Percentiles rank a stretch among this genome's conserved stretches.
These are phyloP conservation scores for Castanea mollissima DNA, from an alignment of 306 rosid genomes.

Conservation along the genomic window DNA sequence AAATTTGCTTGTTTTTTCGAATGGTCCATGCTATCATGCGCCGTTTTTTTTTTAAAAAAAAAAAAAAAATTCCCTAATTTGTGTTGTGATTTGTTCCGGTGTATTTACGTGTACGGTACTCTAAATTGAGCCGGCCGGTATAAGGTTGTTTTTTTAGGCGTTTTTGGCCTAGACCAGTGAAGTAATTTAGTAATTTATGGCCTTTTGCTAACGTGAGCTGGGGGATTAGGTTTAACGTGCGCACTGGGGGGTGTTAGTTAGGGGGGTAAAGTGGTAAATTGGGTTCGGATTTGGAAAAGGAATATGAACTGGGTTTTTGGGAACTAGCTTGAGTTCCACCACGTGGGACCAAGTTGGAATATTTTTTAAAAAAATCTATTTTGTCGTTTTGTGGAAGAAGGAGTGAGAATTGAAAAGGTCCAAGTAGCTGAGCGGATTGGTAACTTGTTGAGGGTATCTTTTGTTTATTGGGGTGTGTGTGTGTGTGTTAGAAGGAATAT, in stretches of 20 bases:
- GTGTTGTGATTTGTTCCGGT: neutral
- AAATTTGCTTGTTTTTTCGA: neutral
- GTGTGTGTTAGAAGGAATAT: slow-evolving; percentile 18
- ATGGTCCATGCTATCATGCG: neutral
- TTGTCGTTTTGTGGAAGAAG: slow-evolving; percentile 29
- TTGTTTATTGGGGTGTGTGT: neutral
- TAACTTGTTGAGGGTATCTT: neutral
- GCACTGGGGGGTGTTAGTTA: neutral
- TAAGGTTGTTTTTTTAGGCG: no score
- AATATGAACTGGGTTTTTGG: slow-evolving; percentile 20
- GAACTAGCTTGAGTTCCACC: slow-evolving; percentile 23
- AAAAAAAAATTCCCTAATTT: no score
- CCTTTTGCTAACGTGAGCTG: slow-evolving; percentile 25
- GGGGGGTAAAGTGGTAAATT: no score
- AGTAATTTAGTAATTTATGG: no score
- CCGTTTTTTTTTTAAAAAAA: neutral
- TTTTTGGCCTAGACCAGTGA: neutral
- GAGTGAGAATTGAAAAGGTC: slow-evolving; percentile 23
- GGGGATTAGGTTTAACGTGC: no score
- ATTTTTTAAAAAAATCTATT: neutral
- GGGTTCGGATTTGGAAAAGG: slow-evolving; percentile 20
- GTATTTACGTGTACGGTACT: neutral
- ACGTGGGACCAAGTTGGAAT: slow-evolving; percentile 21
- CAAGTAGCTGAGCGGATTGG: slow-evolving; percentile 12
- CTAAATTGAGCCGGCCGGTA: neutral